phyloP scores from a whole-genome alignment of 345 rosid species.

The Arabis alpina region DNA sequence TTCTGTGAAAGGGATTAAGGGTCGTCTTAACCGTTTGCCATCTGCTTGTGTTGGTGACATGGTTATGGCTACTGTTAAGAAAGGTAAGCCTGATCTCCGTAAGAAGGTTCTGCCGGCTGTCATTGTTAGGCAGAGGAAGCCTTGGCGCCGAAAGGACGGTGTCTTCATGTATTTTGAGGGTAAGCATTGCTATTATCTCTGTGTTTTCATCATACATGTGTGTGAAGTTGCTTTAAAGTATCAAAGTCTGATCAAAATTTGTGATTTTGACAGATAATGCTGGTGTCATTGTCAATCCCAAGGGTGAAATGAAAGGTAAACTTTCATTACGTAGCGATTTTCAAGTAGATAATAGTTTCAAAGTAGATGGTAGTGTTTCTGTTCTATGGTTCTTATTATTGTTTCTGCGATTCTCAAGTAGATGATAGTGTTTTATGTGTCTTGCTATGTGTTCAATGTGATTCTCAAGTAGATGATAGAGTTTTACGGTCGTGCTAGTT shows the following conservation, averaged over 20 bases:
- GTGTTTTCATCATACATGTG: neutral
- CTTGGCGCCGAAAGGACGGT: slow-evolving; percentile 55
- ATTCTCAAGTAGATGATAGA: no score
- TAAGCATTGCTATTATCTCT: neutral
- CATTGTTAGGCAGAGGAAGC: slow-evolving; percentile 53
- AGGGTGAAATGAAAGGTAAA: slow-evolving; percentile 87
- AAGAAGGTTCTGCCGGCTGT: slow-evolving; percentile 52
- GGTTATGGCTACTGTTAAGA: slow-evolving; percentile 53
- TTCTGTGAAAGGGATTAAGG: slow-evolving; percentile 50
- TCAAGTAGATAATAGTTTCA: no score
- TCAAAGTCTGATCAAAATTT: neutral
- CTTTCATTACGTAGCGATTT: no score
- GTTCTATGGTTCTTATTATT: no score
- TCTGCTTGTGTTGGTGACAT: slow-evolving; percentile 51
- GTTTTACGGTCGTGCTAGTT: no score
- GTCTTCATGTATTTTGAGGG: slow-evolving; percentile 51
- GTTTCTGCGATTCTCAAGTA: no score
- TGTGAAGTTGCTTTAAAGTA: neutral
- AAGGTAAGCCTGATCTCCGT: slow-evolving; percentile 51
- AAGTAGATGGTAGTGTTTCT: no score
- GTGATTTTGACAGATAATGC: slow-evolving; percentile 61
- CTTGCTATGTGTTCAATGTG: no score
- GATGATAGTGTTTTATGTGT: no score
- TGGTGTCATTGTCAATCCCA: slow-evolving; percentile 80
- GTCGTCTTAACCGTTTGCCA: slow-evolving; percentile 50